Evolutionary conservation across 768 basidiomycete species (phyloP), one percentile per base, ranked within the genome.

Genomic region (Hypsizygus marmoreus): DNA sequence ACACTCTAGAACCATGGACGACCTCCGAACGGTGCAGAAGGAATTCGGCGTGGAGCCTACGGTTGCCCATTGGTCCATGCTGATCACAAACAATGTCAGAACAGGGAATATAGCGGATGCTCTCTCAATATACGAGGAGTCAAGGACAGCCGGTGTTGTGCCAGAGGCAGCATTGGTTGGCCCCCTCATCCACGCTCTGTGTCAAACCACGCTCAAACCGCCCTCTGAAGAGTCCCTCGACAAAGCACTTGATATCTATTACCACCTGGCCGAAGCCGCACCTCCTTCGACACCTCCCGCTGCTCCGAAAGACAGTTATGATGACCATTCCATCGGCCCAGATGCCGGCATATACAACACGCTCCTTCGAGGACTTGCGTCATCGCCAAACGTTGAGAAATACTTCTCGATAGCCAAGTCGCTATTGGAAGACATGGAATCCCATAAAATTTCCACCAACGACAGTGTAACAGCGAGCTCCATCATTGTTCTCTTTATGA

Each of bases 381-480:
- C 71, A 3, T 74, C 79, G 1, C 43, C 58, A 19, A 69, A 81
- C 38, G 55, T 67, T n/a, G 48, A 62, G 44, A 77, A 77, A 47
- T 80, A 82, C 51, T 68, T 73, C 47, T 68, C 73, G 4, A 61
- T 74, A 6, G 75, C 77, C 0, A 53, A 75, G 26, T 62, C 70
- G 7, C 69, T 94, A 19, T 54, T 91, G 13, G 71, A 77, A 29
- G 88, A 91, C 52, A 88, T 94, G 81, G 71, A 79, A 32, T 43
- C 56, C 3, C 76, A 80, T 25, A 61, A 69, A 4, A 59, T 90
- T 17, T 58, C 72, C 0, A 57, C 71, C 54, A 64, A 76, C 44
- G 67, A 75, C 45, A 73, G 72, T 26, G 56, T 73, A 53, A 70
- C 61, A 11, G 64, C 77, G 10, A 71, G 80, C 4, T 76, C 80